Percentiles rank a stretch among this genome's conserved stretches.
phyloP scores from a whole-genome alignment of 78 protist genomes.

The Creolimax fragrantissima region DNA sequence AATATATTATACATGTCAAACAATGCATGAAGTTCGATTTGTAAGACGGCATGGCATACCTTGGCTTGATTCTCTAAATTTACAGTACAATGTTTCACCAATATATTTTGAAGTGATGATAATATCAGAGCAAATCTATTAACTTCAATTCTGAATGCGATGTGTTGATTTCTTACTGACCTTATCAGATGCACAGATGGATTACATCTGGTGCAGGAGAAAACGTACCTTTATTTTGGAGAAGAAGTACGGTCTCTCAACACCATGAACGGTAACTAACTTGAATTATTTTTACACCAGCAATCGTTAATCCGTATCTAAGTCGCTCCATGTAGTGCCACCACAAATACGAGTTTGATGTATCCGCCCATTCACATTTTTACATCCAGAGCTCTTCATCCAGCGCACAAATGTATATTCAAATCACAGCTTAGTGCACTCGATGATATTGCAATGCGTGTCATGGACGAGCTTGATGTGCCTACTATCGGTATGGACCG shows the following conservation, averaged over 20 bases:
- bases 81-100: not conserved
- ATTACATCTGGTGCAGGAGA: not conserved
- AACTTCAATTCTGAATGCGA: not conserved
- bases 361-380: not conserved
- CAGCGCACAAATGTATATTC: not conserved
- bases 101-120: not conserved
- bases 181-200: not conserved
- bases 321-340: not conserved
- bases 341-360: not conserved
- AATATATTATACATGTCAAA: too few species aligned
- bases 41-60: not conserved
- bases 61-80: not conserved
- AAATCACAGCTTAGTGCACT: not conserved
- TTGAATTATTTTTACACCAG: not conserved
- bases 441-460: not conserved
- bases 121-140: not conserved
- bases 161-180: not conserved
- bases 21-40: not conserved
- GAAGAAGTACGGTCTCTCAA: not conserved
- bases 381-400: not conserved
- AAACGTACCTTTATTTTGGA: not conserved
- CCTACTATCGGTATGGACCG: not conserved
- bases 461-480: not conserved
- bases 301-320: not conserved
- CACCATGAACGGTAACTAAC: not conserved